Percentiles rank a stretch among this genome's conserved stretches.
Conservation (phyloP, 2,329 filamentous ascomycete genomes). For the Calonectria crousiana region DNA sequence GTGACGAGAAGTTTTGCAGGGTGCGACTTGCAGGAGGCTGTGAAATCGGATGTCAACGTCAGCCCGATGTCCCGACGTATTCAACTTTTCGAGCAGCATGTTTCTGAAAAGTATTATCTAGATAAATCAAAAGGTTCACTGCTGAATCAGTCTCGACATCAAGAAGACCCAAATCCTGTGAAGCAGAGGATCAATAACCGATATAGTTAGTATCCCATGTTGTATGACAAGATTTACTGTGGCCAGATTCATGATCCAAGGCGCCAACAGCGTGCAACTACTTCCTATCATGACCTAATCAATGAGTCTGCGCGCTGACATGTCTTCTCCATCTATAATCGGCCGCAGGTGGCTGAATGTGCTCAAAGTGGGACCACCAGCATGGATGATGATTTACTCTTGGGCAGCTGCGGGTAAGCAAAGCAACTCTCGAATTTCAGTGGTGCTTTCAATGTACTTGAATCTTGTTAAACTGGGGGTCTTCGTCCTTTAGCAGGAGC, state of each 20-base stretch:
- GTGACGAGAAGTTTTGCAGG: not conserved
- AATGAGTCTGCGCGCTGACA: not conserved
- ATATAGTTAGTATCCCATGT: no score
- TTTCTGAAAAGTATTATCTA: fast-evolving
- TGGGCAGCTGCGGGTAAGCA: not conserved
- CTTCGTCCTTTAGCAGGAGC: no score
- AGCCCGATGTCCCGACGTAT: not conserved
- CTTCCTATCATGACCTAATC: not conserved
- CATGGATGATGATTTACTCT: not conserved
- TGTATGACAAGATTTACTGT: not conserved
- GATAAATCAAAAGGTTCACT: not conserved
- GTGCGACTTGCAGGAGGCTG: not conserved
- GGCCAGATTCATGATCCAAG: not conserved
- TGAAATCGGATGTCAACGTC: not conserved
- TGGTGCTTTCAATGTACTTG: not conserved
- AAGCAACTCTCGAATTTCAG: not conserved
- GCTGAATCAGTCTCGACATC: no score
- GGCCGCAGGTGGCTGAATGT: not conserved
- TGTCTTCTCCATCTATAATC: not conserved
- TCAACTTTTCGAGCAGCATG: not conserved
- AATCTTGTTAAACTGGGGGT: not conserved
- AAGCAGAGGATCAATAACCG: no score
- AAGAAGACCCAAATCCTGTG: no score
- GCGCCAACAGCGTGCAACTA: not conserved
- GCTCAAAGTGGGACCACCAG: not conserved